Percentiles rank a stretch among this genome's conserved stretches.
Conservation (phyloP, 768 basidiomycete genomes). For the Tulasnella sp. region DNA sequence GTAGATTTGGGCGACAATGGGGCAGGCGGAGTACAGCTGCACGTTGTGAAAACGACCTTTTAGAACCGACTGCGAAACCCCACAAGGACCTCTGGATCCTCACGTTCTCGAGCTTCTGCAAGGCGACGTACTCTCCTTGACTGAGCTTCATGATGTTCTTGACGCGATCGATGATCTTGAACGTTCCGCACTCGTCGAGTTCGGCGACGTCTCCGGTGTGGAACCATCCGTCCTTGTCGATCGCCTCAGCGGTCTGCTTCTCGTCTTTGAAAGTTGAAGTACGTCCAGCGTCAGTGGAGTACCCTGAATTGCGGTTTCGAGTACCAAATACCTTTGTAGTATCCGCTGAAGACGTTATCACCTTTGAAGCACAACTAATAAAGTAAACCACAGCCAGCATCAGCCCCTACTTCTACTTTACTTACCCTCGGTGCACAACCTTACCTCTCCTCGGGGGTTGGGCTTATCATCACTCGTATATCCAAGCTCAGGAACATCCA, state of each 20-base stretch:
- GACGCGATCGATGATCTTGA: too few relatives aligned
- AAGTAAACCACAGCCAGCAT: not conserved
- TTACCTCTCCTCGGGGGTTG: constrained; percentile 75
- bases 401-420: not conserved
- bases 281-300: constrained; percentile 53
- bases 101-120: constrained; percentile 89
- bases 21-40: too few relatives aligned
- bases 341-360: constrained; percentile 55
- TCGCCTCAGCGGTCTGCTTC: too few relatives aligned
- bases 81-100: too few relatives aligned
- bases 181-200: too few relatives aligned
- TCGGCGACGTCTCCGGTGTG: too few relatives aligned
- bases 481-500: constrained; percentile 86
- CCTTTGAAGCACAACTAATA: constrained; percentile 63
- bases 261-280: too few relatives aligned
- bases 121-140: constrained; percentile 94
- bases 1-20: too few relatives aligned
- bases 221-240: too few relatives aligned
- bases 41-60: too few relatives aligned
- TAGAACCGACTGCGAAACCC: too few relatives aligned
- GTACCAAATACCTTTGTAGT: constrained; percentile 63
- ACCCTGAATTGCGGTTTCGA: not conserved
- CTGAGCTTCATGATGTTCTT: too few relatives aligned
- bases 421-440: not conserved
- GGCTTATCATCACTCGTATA: constrained; percentile 86